These are phyloP conservation scores for Dactylorhiza incarnata DNA, from an alignment of 106 monocot genomes.

Conservation along the genomic window DNA sequence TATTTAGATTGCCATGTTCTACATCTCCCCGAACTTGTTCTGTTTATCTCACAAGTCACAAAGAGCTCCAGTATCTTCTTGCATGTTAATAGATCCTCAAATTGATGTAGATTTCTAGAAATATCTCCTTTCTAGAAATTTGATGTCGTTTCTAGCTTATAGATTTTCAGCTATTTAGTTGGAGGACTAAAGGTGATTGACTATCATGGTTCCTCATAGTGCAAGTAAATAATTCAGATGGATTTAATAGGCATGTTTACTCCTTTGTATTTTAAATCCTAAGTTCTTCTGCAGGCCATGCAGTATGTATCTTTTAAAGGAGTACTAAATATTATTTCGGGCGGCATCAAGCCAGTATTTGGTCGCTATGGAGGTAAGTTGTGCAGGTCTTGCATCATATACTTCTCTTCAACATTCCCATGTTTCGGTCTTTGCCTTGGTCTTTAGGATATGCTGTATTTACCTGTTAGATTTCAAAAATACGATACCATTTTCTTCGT, in stretches of 20 bases:
- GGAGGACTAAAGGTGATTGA: too few species aligned
- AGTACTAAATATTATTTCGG: constrained; percentile 53
- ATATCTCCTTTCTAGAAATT: too few species aligned
- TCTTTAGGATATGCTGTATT: neutral
- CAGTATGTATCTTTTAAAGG: constrained; percentile 85
- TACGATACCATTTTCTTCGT: neutral
- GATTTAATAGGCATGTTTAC: neutral
- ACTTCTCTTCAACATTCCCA: neutral
- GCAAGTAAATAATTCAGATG: neutral
- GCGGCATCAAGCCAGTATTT: constrained; percentile 39
- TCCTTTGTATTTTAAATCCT: neutral
- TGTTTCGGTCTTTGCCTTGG: neutral
- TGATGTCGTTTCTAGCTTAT: too few species aligned
- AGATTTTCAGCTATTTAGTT: too few species aligned
- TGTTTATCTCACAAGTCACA: neutral
- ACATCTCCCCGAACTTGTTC: too few species aligned
- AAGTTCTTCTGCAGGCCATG: constrained; percentile 50
- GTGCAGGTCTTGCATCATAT: constrained; percentile 2
- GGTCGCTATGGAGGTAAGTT: constrained; percentile 50
- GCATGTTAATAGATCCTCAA: neutral
- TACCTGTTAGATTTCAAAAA: neutral
- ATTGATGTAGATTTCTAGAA: too few species aligned
- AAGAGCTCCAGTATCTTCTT: neutral
- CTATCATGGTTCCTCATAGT: too few species aligned
- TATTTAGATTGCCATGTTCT: too few species aligned